Base-by-base conservation (phyloP, 257 asterid species). In the Voacanga thouarsii region DNA sequence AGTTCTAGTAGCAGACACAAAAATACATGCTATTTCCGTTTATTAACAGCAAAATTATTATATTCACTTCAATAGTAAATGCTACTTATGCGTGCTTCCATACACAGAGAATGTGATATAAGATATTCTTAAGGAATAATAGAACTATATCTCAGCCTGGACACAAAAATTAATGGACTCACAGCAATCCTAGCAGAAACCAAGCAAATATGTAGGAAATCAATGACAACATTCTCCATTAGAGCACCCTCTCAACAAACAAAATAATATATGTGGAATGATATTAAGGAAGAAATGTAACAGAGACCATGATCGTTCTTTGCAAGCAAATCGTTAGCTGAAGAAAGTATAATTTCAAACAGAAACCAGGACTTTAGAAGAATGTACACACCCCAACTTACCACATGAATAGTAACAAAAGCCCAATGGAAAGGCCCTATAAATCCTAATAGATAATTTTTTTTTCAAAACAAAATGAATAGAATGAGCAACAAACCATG, bases 401-500 rank as follows among this genome's bases (percentile, higher is more conserved):
- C 12, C 75, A 49, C 24, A 75, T 6, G 37, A 44, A 30, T 39
- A 45, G 59, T 49, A 47, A 64, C 26, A 71, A 66, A 65, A 33
- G 41, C 53, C 5, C 9, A 44, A 49, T 16, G 15, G 45, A 49
- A 65, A 39, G 47, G 4, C 12, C 23, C 11, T 18, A 7, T 6
- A 21, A 1, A 39, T 24, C 39, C 12, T 72, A 72, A 51, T 7
- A 26, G 7, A 68, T 24, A 33, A 74, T 21, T 30, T 5, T 51
- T 51, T 51, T n/a, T n/a, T n/a, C n/a, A n/a, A 7, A 53, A 19
- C n/a, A 12, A 79, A 67, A 21, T 60, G 12, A 67, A 26, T 30
- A 41, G 47, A 28, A 39, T 41, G 63, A 51, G 51, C 30, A 73
- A n/a, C 74, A 67, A 50, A 86, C 90, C 90, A 87, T 49, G 83